Evolutionary conservation across 345 rosid genomes (phyloP).

Genomic region (Luvunga scandens): DNA sequence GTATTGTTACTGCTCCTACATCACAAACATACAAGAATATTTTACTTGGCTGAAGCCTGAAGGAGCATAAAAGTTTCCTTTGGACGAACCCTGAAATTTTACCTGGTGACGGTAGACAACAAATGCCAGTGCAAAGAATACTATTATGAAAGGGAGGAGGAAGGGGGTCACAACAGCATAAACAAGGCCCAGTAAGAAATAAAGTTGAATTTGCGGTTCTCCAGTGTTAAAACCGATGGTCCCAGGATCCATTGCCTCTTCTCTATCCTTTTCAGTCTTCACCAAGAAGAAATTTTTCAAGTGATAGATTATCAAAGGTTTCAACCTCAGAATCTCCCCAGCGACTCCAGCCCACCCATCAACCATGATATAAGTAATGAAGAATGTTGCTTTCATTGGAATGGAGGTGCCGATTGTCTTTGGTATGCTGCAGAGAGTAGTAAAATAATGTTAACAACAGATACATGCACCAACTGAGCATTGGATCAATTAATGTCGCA

Average conservation of each 20-base stretch:
- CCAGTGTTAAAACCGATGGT: conserved; percentile 84
- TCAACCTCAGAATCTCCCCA: conserved; percentile 80
- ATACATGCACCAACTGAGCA: background rate
- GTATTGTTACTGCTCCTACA: background rate
- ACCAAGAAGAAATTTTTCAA: conserved; percentile 76
- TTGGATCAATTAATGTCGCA: background rate
- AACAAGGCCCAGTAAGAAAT: conserved; percentile 91
- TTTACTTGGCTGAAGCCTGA: background rate
- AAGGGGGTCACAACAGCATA: conserved; percentile 87
- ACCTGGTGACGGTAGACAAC: conserved; percentile 96
- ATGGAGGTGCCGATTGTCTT: conserved; percentile 82
- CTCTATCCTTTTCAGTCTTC: conserved; percentile 89
- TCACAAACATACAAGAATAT: background rate
- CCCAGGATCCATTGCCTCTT: conserved; percentile 99
- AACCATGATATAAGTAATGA: conserved; percentile 91
- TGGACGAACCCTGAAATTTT: background rate
- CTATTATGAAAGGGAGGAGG: conserved; percentile 79
- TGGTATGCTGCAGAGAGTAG: conserved; percentile 63
- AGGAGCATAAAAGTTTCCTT: background rate
- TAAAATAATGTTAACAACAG: background rate
- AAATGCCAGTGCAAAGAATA: conserved; percentile 80
- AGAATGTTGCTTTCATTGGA: conserved; percentile 98
- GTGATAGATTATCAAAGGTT: conserved; percentile 78
- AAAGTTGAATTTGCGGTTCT: conserved; percentile 94
- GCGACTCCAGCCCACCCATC: conserved; percentile 99